These are phyloP conservation scores for Aspergillus costaricaensis DNA, from an alignment of 2,329 filamentous ascomycete genomes.

Conservation along the genomic window DNA sequence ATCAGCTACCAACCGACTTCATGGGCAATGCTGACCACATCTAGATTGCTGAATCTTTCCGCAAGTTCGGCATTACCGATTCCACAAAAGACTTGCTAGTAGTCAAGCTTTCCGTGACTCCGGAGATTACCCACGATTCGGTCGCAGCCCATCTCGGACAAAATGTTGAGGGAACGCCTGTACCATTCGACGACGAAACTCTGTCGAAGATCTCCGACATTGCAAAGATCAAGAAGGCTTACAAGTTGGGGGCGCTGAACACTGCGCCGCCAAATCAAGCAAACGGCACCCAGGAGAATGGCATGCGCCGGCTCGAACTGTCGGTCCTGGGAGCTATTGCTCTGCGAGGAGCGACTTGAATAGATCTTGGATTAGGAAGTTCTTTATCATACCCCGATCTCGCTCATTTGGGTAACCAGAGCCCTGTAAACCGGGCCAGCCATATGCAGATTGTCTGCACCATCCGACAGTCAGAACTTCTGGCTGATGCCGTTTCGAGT, in stretches of 20 bases:
- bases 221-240: slow-evolving; percentile 75
- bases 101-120: slow-evolving; percentile 70
- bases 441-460: neutral
- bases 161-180: slow-evolving; percentile 62
- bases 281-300: slow-evolving; percentile 26
- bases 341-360: slow-evolving; percentile 60
- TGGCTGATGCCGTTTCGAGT: neutral
- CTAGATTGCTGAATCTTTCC: slow-evolving; percentile 89
- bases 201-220: slow-evolving; percentile 64
- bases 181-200: slow-evolving; percentile 64
- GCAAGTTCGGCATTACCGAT: slow-evolving; percentile 78
- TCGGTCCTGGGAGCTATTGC: slow-evolving; percentile 77
- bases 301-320: slow-evolving; percentile 57
- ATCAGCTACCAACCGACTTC: slow-evolving; percentile 10
- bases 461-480: neutral
- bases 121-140: slow-evolving; percentile 49
- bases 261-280: slow-evolving; percentile 35
- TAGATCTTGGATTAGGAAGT: neutral
- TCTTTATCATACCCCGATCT: neutral
- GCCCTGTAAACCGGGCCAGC: neutral
- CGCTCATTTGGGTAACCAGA: neutral
- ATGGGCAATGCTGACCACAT: slow-evolving; percentile 19
- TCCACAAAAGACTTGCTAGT: slow-evolving; percentile 72
- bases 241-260: slow-evolving; percentile 72
- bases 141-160: slow-evolving; percentile 62